Evolutionary conservation across 2,329 filamentous ascomycete genomes (phyloP).

Genomic region (Aspergillus quadrilineatus): DNA sequence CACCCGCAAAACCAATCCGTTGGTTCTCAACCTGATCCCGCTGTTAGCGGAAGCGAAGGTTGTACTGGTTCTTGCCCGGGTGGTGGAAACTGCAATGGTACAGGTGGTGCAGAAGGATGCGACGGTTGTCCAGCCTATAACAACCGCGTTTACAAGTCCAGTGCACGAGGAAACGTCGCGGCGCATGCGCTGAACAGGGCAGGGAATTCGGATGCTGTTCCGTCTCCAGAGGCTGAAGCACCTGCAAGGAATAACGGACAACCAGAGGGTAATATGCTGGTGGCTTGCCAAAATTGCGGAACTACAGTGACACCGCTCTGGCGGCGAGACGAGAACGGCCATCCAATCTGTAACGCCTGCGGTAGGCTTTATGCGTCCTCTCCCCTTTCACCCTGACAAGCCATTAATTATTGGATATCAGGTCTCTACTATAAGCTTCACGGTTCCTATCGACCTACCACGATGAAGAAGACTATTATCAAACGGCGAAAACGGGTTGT

Average conservation of each 20-base stretch:
- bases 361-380: constrained; percentile 56
- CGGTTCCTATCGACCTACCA: constrained; percentile 84
- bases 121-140: constrained; percentile 97
- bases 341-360: constrained; percentile 98
- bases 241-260: constrained; percentile 22
- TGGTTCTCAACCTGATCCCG: constrained; percentile 28
- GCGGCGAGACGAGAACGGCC: constrained; percentile 88
- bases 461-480: constrained; percentile 99
- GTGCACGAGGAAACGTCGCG: constrained; percentile 49
- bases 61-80: constrained; percentile 70
- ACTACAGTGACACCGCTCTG: constrained; percentile 96
- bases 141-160: constrained; percentile 87
- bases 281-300: constrained; percentile 94
- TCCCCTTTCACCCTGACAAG: not conserved
- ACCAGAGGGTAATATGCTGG: constrained; percentile 57
- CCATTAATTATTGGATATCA: constrained; percentile 38
- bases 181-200: constrained; percentile 35
- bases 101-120: constrained; percentile 90
- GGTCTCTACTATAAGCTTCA: constrained; percentile 96
- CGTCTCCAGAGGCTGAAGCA: constrained; percentile 25
- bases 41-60: constrained; percentile 29
- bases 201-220: constrained; percentile 28
- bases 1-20: constrained; percentile 3
- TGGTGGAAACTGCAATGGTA: constrained; percentile 92
- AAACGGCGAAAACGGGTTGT: constrained; percentile 94